Evolutionary conservation across 164 flowering plant genomes (phyloP).

Genomic region (Piper longum): DNA sequence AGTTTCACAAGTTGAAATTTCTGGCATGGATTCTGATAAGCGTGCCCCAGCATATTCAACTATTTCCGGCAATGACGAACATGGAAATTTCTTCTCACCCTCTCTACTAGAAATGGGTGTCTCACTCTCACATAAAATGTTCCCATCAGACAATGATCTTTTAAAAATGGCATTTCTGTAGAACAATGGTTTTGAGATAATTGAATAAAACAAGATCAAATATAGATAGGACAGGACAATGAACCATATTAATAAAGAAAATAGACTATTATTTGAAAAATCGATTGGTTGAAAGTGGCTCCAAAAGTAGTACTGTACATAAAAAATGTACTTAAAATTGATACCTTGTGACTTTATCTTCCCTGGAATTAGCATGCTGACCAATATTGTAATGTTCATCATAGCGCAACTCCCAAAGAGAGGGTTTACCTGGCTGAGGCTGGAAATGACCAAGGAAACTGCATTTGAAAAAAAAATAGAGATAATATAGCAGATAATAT

Average conservation of each 20-base stretch:
- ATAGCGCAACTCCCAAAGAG: conserved; percentile 79
- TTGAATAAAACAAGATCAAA: background rate
- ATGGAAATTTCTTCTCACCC: conserved; percentile 15
- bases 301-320: too few relatives aligned
- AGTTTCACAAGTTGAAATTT: conserved; percentile 46
- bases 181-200: background rate
- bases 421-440: conserved; percentile 73
- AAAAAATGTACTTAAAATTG: too few relatives aligned
- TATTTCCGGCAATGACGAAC: conserved; percentile 24
- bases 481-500: too few relatives aligned
- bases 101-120: conserved; percentile 22
- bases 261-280: too few relatives aligned
- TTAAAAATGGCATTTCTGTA: conserved; percentile 44
- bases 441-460: conserved; percentile 88
- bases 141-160: conserved; percentile 88
- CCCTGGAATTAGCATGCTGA: conserved; percentile 19
- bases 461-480: conserved; percentile 4
- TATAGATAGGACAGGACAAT: too few relatives aligned
- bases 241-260: too few relatives aligned
- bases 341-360: conserved; percentile 45
- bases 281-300: too few relatives aligned
- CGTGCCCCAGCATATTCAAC: conserved; percentile 20
- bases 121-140: conserved; percentile 43
- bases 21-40: conserved; percentile 59
- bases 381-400: conserved; percentile 63